Evolutionary conservation across 768 basidiomycete species (phyloP).

Genomic region (Calocybe indica): DNA sequence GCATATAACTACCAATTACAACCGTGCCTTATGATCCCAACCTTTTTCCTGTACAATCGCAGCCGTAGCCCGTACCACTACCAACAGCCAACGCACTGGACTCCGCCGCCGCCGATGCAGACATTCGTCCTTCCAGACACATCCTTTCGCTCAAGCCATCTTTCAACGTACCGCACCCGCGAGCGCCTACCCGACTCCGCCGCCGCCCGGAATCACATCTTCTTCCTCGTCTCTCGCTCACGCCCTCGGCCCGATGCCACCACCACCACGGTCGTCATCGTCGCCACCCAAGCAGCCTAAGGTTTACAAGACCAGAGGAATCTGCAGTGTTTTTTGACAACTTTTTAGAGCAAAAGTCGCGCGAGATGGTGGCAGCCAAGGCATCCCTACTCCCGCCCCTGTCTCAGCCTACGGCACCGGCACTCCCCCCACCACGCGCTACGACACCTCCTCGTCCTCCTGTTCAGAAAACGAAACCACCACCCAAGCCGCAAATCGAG

Average conservation of each 20-base stretch:
- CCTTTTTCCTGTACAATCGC: not conserved
- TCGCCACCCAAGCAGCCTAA: constrained; percentile 14
- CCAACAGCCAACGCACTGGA: constrained; percentile 37
- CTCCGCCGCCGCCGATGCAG: constrained; percentile 25
- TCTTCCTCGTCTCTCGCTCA: constrained; percentile 72
- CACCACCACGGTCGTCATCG: constrained; percentile 4
- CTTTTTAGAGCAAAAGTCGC: constrained; percentile 54
- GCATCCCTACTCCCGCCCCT: not conserved
- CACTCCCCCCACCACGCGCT: constrained; percentile 11
- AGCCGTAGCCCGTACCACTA: constrained; percentile 33
- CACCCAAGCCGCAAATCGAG: constrained; percentile 15
- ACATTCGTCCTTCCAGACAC: constrained; percentile 50
- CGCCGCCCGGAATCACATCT: constrained; percentile 56
- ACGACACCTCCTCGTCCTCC: constrained; percentile 14
- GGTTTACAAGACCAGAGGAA: constrained; percentile 46
- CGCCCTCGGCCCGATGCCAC: constrained; percentile 48
- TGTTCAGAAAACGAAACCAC: constrained; percentile 1
- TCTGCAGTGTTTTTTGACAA: constrained; percentile 61
- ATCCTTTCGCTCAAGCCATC: constrained; percentile 56
- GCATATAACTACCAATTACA: constrained; percentile 12
- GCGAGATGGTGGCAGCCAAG: constrained; percentile 27
- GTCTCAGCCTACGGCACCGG: not conserved
- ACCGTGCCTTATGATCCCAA: not conserved
- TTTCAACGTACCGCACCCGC: constrained; percentile 59
- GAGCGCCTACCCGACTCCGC: constrained; percentile 66